Evolutionary conservation across 2,329 filamentous ascomycete genomes (phyloP).

Genomic region (Teratosphaeria pseudoeucalypti): DNA sequence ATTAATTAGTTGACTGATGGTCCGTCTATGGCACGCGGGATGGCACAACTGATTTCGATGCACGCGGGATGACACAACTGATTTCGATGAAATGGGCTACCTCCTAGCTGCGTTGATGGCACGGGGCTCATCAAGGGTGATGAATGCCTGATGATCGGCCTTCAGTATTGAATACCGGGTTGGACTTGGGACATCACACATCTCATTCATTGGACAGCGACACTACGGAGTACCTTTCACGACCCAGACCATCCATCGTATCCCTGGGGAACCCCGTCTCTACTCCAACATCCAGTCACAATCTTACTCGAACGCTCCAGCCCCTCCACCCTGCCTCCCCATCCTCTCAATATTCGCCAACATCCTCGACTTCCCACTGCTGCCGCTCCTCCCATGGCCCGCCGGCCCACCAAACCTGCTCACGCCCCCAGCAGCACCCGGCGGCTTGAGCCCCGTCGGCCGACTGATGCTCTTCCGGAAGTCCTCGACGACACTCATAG

Average conservation of each 20-base stretch:
- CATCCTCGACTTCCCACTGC: constrained; percentile 53
- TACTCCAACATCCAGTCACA: background rate
- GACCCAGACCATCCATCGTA: background rate
- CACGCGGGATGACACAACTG: no score
- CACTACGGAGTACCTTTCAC: background rate
- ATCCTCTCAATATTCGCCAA: constrained; percentile 83
- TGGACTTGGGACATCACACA: background rate
- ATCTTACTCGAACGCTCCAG: background rate
- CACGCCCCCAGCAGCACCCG: constrained; percentile 46
- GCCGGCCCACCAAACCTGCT: constrained; percentile 36
- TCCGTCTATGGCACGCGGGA: no score
- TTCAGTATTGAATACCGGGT: no score
- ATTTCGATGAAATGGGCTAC: no score
- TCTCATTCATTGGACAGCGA: background rate
- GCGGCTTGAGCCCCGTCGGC: constrained; percentile 18
- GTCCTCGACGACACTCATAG: constrained; percentile 32
- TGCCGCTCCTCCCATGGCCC: constrained; percentile 14
- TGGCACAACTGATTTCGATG: no score
- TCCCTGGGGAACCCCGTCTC: background rate
- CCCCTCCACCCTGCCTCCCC: constrained; percentile 43
- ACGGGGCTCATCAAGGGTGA: no score
- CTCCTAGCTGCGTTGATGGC: no score
- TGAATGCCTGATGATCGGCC: no score
- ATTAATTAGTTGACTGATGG: no score
- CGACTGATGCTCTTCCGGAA: constrained; percentile 48